phyloP scores from a whole-genome alignment of 1,139 yeast genomes.

The Kurtzmaniella quercitrusa region DNA sequence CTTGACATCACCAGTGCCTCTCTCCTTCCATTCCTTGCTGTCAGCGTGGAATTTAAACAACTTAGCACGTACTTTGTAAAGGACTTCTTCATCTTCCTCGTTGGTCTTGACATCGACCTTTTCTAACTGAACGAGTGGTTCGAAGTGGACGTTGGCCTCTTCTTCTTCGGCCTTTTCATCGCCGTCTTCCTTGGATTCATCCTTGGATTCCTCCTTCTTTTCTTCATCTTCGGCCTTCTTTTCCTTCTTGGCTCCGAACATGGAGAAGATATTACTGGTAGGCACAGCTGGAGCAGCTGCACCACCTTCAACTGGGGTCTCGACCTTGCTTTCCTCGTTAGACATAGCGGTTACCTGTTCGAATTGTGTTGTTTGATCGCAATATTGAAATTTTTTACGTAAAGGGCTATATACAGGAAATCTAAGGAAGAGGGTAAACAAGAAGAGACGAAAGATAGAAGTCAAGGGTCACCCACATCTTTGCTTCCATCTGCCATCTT shows the following conservation, averaged over 20 bases:
- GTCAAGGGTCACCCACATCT: too few relatives aligned
- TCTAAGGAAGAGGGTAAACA: too few relatives aligned
- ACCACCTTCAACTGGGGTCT: slow-evolving; percentile 1
- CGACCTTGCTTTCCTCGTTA: slow-evolving; percentile 7
- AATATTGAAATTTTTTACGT: background rate
- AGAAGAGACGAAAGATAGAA: too few relatives aligned
- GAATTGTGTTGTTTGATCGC: background rate
- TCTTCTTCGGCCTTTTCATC: slow-evolving; percentile 75
- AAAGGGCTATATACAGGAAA: too few relatives aligned
- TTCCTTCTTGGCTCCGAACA: slow-evolving; percentile 84
- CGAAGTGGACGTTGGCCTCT: slow-evolving; percentile 92
- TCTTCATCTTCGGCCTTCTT: slow-evolving; percentile 46
- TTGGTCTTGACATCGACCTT: slow-evolving; percentile 95
- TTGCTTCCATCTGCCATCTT: too few relatives aligned
- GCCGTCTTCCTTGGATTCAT: slow-evolving; percentile 34
- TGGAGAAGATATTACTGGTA: slow-evolving; percentile 75
- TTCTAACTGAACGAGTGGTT: slow-evolving; percentile 92
- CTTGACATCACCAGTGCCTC: slow-evolving; percentile 98
- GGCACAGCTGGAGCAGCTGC: slow-evolving; percentile 33
- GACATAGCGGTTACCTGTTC: slow-evolving; percentile 5
- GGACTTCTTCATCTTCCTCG: slow-evolving; percentile 91
- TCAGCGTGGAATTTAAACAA: slow-evolving; percentile 84
- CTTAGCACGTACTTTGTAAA: slow-evolving; percentile 89
- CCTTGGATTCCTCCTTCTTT: slow-evolving; percentile 31
- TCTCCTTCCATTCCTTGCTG: slow-evolving; percentile 95